Base-by-base conservation (phyloP, 2,329 filamentous ascomycete species). In the Diaporthe citrichinensis region DNA sequence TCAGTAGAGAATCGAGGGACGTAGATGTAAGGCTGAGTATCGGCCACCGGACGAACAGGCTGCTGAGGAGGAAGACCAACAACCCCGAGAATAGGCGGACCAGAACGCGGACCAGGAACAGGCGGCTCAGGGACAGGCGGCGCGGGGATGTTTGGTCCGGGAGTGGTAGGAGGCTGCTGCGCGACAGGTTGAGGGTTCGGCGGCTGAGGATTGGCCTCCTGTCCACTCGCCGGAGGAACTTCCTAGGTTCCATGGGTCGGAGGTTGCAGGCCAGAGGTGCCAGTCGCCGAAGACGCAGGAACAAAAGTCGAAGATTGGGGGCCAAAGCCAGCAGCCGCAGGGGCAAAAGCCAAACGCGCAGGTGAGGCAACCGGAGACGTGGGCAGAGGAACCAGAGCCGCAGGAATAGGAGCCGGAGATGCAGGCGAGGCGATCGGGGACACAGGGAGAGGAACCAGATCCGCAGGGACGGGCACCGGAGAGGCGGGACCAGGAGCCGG, bases 181-280 rank as follows among this genome's bases (percentile, higher is more conserved):
- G 23, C 6, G 31, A 15, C 6, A 17, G 12, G 8, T n/a, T 69
- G 34, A 28, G 15, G 41, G 39, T 17, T 41, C 36, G 34, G 46
- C 15, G n/a, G 14, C 49, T 39, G 46, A 5, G 2, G 6, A 5
- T 8, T 9, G 14, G 25, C n/a, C 44, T 44, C 59, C 23, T 17
- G 2, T 5, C 14, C 46, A 41, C 36, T 46, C n/a, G 71, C 34
- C 36, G 59, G 25, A 39, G 58, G 58, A 41, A 39, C n/a, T 1
- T 62, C 15, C 71, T 73, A 73, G 6, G 44, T 23, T 51, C 34
- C 71, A 58, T 17, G 15, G 58, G 46, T 57, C 58, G 44, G 46
- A 55, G 49, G 34, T 15, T 20, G 34, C 46, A n/a, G 46, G 23
- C 20, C 71, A 31, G 46, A 28, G 25, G 25, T 14, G 23, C 31